phyloP scores from a whole-genome alignment of 225 moss, liverwort and hornwort species.

The Thuidium tamariscinum region DNA sequence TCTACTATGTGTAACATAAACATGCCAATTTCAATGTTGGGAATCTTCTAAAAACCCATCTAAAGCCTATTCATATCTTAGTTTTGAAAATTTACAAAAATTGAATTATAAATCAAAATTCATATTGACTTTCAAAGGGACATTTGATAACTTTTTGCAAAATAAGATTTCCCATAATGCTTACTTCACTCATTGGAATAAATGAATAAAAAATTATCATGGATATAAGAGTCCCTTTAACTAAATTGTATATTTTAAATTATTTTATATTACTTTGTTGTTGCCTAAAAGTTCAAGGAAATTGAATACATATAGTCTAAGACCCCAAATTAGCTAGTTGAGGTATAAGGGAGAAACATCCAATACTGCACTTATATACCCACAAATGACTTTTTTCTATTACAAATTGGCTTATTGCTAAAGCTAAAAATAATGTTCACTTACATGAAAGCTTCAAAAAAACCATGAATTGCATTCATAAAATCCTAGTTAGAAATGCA shows the following conservation, averaged over 20 bases:
- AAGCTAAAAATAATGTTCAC: rapidly evolving
- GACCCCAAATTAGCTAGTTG: no score
- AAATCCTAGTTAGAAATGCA: rapidly evolving
- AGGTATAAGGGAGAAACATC: no score
- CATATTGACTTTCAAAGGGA: rapidly evolving
- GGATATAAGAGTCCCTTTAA: no score
- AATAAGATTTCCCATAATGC: rapidly evolving
- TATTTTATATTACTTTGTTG: no score
- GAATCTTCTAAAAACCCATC: background rate
- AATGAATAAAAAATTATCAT: rapidly evolving
- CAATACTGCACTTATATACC: no score
- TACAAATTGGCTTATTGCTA: rapidly evolving
- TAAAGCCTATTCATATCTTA: rapidly evolving
- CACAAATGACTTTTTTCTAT: rapidly evolving
- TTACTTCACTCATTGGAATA: no score
- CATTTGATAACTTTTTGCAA: rapidly evolving
- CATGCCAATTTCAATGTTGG: rapidly evolving
- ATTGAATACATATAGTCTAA: rapidly evolving
- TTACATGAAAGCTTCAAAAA: background rate
- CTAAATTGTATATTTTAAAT: background rate
- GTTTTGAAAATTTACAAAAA: background rate
- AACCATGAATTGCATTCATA: rapidly evolving
- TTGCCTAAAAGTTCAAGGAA: rapidly evolving
- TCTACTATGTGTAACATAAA: no score
- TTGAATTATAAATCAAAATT: background rate